Conservation (phyloP, 2,329 filamentous ascomycete genomes). For the Plenodomus lindquistii region DNA sequence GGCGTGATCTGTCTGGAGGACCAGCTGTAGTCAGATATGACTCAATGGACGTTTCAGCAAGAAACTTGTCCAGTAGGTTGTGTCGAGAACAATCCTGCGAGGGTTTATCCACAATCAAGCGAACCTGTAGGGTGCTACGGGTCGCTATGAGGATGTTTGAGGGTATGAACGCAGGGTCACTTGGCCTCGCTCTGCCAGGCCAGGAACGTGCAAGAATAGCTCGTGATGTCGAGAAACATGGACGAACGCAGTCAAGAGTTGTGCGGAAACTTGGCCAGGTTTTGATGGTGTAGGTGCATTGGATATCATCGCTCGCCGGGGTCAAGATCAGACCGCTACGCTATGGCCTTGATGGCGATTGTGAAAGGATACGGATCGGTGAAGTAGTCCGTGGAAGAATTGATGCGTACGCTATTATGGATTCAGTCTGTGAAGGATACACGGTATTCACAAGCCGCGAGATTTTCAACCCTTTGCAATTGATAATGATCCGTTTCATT, state of each 20-base stretch:
- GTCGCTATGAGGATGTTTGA: too few relatives aligned
- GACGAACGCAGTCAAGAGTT: conserved; percentile 1
- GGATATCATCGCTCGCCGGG: conserved; percentile 8
- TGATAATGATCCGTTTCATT: conserved; percentile 4
- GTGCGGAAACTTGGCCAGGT: conserved; percentile 8
- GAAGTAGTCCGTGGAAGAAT: neutral
- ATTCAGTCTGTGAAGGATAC: too few relatives aligned
- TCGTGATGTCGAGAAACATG: conserved; percentile 2
- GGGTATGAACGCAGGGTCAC: neutral
- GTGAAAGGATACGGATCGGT: neutral
- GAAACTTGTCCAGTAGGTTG: too few relatives aligned
- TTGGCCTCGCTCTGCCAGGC: neutral
- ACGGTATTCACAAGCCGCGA: neutral
- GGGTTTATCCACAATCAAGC: conserved; percentile 5
- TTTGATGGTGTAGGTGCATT: conserved; percentile 19
- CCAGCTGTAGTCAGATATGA: too few relatives aligned
- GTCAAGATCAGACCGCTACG: conserved; percentile 5
- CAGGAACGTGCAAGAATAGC: conserved; percentile 3
- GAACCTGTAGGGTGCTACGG: too few relatives aligned
- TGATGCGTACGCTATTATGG: too few relatives aligned
- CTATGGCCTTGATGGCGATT: conserved; percentile 1
- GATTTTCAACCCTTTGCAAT: conserved; percentile 7
- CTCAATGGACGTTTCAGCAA: too few relatives aligned
- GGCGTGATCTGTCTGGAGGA: too few relatives aligned
- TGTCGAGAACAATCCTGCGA: too few relatives aligned